A percentile compares a stretch with the other conserved stretches of the same genome.
These are phyloP conservation scores for Lachancea cidri DNA, from an alignment of 805 yeast species.

Conservation along the genomic window DNA sequence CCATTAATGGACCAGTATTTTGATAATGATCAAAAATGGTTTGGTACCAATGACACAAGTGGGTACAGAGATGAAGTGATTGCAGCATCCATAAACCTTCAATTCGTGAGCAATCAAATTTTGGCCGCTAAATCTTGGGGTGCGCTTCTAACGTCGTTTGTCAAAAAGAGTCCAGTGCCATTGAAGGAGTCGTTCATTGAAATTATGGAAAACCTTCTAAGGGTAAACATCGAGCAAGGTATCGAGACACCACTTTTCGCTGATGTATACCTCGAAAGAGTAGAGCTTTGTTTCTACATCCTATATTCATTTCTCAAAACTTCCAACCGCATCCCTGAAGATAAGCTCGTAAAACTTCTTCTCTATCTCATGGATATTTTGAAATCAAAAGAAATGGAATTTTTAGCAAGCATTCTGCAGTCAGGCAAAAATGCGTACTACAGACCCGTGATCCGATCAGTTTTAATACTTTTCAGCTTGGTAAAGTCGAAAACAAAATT, in stretches of 20 bases:
- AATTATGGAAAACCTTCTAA: slow-evolving; percentile 46
- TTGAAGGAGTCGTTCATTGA: slow-evolving; percentile 34
- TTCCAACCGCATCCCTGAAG: slow-evolving; percentile 19
- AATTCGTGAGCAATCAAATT: slow-evolving; percentile 60
- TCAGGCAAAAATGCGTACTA: slow-evolving; percentile 39
- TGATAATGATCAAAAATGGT: slow-evolving; percentile 42
- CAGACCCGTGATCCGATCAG: slow-evolving; percentile 56
- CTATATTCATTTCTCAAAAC: slow-evolving; percentile 26
- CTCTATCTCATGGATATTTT: slow-evolving; percentile 32
- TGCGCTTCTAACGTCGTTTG: slow-evolving; percentile 64
- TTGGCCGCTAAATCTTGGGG: slow-evolving; percentile 72
- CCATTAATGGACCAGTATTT: slow-evolving; percentile 59
- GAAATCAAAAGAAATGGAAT: slow-evolving; percentile 46
- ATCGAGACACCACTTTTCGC: slow-evolving; percentile 42
- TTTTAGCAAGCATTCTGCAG: slow-evolving; percentile 38
- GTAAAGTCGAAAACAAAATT: slow-evolving; percentile 40
- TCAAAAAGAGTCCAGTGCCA: slow-evolving; percentile 38
- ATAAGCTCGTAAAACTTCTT: slow-evolving; percentile 22
- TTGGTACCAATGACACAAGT: slow-evolving; percentile 16
- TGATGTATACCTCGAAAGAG: slow-evolving; percentile 53
- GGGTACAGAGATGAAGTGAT: slow-evolving; percentile 47
- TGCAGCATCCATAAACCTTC: slow-evolving; percentile 57
- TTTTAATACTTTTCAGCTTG: slow-evolving; percentile 44
- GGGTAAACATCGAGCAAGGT: slow-evolving; percentile 48
- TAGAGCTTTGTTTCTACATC: slow-evolving; percentile 59